Evolutionary conservation across 2,329 filamentous ascomycete species (phyloP), one percentile per base, ranked within the genome.

Genomic region (Neopestalotiopsis sp.): DNA sequence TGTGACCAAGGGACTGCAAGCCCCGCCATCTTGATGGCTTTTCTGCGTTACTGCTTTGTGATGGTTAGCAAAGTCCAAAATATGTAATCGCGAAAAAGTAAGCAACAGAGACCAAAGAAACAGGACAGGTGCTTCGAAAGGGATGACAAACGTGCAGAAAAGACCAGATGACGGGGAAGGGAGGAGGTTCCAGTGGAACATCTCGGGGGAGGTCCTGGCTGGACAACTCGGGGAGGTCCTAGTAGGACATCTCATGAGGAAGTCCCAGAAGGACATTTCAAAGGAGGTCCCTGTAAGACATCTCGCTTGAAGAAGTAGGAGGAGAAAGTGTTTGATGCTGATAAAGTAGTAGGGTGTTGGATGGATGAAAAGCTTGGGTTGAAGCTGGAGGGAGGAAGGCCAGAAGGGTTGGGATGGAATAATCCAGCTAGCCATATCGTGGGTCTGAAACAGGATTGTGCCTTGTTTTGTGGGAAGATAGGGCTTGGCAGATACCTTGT

Each of bases 1-100:
- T 28, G n/a, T 2, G 64, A 38, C 64, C 64, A 71, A 66, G 64
- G 64, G 56, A 77, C 74, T 71, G 75, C 73, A 66, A 76, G 67
- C 66, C 71, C 72, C 68, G 74, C 72, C 77, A 78, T 78, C 66
- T 40, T 67, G 71, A 67, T 28, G 10, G 32, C 52, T 67, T 58
- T 56, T 69, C n/a, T n/a, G 40, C 40, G 38, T 20, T 58, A 14
- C 12, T 38, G 10, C 17, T 57, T 45, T 4, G 14, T 9, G 20
- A 20, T 30, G 45, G 14, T 45, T 12, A 58, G 49, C 20, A 30
- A 38, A 20, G 20, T 56, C 6, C 10, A 32, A 32, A 10, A 4
- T 12, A 45, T 4, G 14, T 58, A 57, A 20, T 13, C 5, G 13
- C 3, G 2, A 57, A 14, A 66, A 66, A 28, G 13, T 13, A 52